These are phyloP conservation scores for Fonsecaea erecta DNA, from an alignment of 2,329 filamentous ascomycete genomes.

Conservation along the genomic window DNA sequence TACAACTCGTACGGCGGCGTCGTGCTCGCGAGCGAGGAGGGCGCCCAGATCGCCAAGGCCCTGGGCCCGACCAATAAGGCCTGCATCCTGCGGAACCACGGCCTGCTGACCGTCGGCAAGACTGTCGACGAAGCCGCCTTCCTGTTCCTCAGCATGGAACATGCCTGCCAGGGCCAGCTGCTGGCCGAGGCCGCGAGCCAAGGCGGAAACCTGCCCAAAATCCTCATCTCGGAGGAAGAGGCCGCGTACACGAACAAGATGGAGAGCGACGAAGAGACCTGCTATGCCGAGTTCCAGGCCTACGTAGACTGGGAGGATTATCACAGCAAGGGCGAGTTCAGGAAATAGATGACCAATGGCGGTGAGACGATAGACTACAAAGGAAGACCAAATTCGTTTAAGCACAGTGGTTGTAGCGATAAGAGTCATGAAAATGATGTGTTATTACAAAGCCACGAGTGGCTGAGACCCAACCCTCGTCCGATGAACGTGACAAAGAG, in stretches of 20 bases:
- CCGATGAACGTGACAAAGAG: neutral
- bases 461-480: neutral
- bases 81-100: conserved; percentile 72
- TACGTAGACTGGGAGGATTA: conserved; percentile 40
- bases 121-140: conserved; percentile 78
- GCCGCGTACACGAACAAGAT: conserved; percentile 38
- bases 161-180: conserved; percentile 70
- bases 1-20: conserved; percentile 69
- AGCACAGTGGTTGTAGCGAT: neutral
- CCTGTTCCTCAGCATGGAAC: conserved; percentile 70
- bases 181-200: conserved; percentile 65
- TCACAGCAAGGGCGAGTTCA: conserved; percentile 38
- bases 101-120: conserved; percentile 69
- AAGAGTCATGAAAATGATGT: neutral
- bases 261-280: conserved; percentile 38
- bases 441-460: neutral
- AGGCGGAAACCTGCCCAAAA: conserved; percentile 57
- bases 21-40: conserved; percentile 67
- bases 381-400: neutral
- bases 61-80: conserved; percentile 64
- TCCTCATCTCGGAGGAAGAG: conserved; percentile 56
- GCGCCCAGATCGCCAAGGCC: conserved; percentile 65
- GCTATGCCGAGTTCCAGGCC: conserved; percentile 40
- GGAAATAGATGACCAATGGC: conserved; percentile 30
- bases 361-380: neutral